Evolutionary conservation across 169 alveolate genomes (phyloP).

Genomic region (Eimeria praecox): DNA sequence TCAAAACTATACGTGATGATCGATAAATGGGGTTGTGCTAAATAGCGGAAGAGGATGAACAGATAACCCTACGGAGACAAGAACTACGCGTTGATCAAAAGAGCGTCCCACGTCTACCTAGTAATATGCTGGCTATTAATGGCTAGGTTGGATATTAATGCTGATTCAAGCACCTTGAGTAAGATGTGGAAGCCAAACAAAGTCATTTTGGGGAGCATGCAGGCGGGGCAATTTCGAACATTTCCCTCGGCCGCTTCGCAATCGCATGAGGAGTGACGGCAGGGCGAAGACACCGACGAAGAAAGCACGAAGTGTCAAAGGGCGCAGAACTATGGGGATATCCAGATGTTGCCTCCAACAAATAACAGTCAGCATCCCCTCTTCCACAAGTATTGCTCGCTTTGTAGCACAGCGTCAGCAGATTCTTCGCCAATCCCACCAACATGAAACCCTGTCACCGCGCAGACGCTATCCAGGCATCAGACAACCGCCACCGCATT

Average conservation of each 20-base stretch:
- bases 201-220: not conserved
- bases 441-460: not conserved
- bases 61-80: not conserved
- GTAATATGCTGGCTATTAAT: not conserved
- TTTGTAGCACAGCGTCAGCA: not conserved
- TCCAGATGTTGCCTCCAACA: not conserved
- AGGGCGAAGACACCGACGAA: not conserved
- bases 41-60: not conserved
- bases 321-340: not conserved
- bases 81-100: not conserved
- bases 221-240: not conserved
- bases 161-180: not conserved
- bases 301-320: not conserved
- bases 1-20: no score
- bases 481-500: not conserved
- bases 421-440: not conserved
- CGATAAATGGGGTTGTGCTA: not conserved
- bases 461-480: not conserved
- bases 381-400: not conserved
- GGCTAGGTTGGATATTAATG: not conserved
- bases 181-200: not conserved
- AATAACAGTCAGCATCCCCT: slow-evolving; percentile 3
- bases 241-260: not conserved
- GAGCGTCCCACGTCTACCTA: not conserved
- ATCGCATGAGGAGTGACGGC: not conserved